Evolutionary conservation across 1,139 yeast genomes (phyloP), one percentile per base, ranked within the genome.

Genomic region (Hansenula anomala): DNA sequence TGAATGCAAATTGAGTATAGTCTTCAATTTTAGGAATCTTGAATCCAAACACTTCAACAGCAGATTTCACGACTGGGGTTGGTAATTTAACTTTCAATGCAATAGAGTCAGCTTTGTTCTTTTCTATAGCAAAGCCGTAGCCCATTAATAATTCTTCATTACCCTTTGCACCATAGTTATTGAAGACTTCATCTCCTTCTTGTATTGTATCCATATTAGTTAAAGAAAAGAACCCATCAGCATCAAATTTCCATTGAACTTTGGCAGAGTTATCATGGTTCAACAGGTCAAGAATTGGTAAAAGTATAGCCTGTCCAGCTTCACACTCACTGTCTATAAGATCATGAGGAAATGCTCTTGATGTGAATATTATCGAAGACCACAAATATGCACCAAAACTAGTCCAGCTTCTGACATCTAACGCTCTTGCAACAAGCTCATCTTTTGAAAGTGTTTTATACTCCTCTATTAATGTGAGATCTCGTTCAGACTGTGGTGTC

Each of bases 91-190:
- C 66, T 49, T 73, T 75, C 39, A 78, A 63, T 3, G 86, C 80
- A 3, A 85, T 75, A 2, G 73, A 62, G 49, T 89, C 96, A 34
- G 75, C 73, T 1, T 59, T 56, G 26, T 63, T 60, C 46, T 71
- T 66, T 19, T 72, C 72, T 8, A 80, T 45, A 17, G 80, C 73
- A 58, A 88, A 88, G 0, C 96, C 96, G 45, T 73, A 74, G 0
- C 69, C 71, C 46, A 71, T 51, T 23, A 74, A 44, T 24, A 65
- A 66, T 49, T 88, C 96, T 52, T 85, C 89, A 52, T 87, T 88
- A 1, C 92, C 82, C 56, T 87, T 88, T 43, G 82, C 76, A 4
- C 97, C 97, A 56, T 89, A 89, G 57, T 88, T 89, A 55, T 89
- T 89, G 60, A 61, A 83, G 2, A 88, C 51, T 51, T 86, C 81